A percentile compares a stretch with the other conserved stretches of the same genome.
phyloP scores from a whole-genome alignment of 345 rosid species.

The Aquilaria malaccensis region DNA sequence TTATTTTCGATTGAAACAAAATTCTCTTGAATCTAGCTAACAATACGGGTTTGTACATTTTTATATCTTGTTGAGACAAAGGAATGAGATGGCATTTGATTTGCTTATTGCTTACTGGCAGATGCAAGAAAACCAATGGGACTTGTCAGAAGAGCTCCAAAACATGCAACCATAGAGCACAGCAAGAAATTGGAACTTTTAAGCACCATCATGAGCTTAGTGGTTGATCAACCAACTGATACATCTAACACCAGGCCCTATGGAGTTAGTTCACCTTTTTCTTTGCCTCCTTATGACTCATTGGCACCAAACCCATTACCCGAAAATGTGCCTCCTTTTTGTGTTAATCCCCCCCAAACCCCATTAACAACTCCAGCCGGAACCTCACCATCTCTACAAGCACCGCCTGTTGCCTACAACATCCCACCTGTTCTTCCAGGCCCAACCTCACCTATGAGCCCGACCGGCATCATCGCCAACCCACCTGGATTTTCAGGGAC shows the following conservation, averaged over 20 bases:
- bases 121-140: constrained; percentile 32
- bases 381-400: constrained; percentile 18
- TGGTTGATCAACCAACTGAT: constrained; percentile 38
- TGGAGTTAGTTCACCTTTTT: constrained; percentile 42
- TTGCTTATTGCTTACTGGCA: constrained; percentile 3
- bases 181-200: constrained; percentile 24
- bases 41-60: no score
- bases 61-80: no score
- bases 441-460: constrained; percentile 44
- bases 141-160: neutral
- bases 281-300: constrained; percentile 53
- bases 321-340: constrained; percentile 42
- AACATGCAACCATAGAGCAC: constrained; percentile 20
- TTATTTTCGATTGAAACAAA: no score
- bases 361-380: constrained; percentile 28
- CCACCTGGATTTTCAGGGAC: constrained; percentile 13
- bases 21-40: no score
- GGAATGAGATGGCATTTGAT: no score
- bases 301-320: constrained; percentile 43
- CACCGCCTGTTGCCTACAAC: constrained; percentile 4
- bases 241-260: constrained; percentile 41
- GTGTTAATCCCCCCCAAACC: constrained; percentile 43
- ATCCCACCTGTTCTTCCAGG: constrained; percentile 26
- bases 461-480: constrained; percentile 8
- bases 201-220: constrained; percentile 36